phyloP scores from a whole-genome alignment of 2,329 filamentous ascomycete genomes.

The Metarhizium brunneum region DNA sequence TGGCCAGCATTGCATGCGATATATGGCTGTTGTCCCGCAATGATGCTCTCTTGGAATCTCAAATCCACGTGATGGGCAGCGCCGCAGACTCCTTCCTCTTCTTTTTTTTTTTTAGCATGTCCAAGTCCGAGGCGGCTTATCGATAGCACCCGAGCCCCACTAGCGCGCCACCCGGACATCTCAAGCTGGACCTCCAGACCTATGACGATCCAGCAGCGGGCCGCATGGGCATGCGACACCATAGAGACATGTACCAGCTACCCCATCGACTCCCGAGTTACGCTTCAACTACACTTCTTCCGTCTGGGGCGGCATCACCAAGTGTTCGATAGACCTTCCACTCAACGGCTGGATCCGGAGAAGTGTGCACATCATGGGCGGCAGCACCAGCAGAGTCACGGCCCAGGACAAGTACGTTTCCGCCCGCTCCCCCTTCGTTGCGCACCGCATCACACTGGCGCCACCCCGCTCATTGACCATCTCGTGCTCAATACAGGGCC shows the following conservation, averaged over 20 bases:
- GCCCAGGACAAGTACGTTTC: constrained; percentile 72
- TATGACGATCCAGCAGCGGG: no score
- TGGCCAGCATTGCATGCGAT: not conserved
- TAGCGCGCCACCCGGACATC: not conserved
- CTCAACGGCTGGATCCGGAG: constrained; percentile 3
- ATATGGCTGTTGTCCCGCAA: not conserved
- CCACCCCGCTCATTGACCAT: constrained; percentile 2
- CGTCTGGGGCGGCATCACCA: not conserved
- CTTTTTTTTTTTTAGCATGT: no score
- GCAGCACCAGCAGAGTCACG: constrained; percentile 47
- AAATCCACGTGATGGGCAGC: not conserved
- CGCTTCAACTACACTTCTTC: not conserved
- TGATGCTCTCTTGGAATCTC: no score
- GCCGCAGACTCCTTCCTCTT: not conserved
- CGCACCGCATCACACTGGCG: not conserved
- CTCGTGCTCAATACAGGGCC: constrained; percentile 48
- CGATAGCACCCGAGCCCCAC: not conserved
- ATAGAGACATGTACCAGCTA: not conserved
- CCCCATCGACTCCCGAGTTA: not conserved
- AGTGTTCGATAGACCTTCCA: not conserved
- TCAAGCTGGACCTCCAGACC: no score
- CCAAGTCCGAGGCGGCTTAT: not conserved
- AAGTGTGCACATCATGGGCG: constrained; percentile 35
- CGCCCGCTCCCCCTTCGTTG: not conserved
- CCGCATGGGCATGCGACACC: not conserved